These are phyloP conservation scores for Sugiyamaella pinicola DNA, from an alignment of 1,139 yeast species.

Conservation along the genomic window DNA sequence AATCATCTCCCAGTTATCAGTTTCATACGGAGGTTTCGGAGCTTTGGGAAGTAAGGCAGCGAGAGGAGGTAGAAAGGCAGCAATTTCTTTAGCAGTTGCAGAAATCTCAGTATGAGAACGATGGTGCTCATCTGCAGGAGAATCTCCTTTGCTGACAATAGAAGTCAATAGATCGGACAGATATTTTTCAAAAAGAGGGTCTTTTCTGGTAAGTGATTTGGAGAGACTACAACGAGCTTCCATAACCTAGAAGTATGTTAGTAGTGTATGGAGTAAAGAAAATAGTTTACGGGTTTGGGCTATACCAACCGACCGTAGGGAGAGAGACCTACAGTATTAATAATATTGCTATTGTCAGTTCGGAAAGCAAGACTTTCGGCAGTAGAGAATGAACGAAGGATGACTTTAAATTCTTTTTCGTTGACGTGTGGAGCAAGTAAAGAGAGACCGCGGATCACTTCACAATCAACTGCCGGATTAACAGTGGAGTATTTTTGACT, in stretches of 20 bases:
- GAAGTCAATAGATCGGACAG: conserved; percentile 66
- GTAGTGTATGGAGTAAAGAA: not conserved
- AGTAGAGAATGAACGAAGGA: conserved; percentile 48
- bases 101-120: conserved; percentile 78
- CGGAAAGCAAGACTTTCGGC: conserved; percentile 36
- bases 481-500: conserved; percentile 71
- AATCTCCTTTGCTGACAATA: conserved; percentile 80
- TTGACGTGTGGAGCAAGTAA: conserved; percentile 61
- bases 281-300: not conserved
- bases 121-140: conserved; percentile 75
- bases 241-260: conserved; percentile 19
- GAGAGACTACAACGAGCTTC: conserved; percentile 48
- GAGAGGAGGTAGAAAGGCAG: conserved; percentile 67
- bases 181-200: conserved; percentile 58
- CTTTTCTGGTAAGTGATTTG: conserved; percentile 34
- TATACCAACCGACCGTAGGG: too few species aligned
- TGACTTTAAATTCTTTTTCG: conserved; percentile 59
- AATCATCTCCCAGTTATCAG: conserved; percentile 52
- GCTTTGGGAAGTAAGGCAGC: conserved; percentile 71
- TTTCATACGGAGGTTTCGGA: conserved; percentile 47
- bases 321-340: conserved; percentile 32
- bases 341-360: conserved; percentile 32
- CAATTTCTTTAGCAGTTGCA: conserved; percentile 74
- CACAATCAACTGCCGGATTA: conserved; percentile 44
- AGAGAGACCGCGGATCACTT: conserved; percentile 57